These are phyloP conservation scores for Erythrophleum ivorense DNA, from an alignment of 331 rosid species.

Conservation along the genomic window DNA sequence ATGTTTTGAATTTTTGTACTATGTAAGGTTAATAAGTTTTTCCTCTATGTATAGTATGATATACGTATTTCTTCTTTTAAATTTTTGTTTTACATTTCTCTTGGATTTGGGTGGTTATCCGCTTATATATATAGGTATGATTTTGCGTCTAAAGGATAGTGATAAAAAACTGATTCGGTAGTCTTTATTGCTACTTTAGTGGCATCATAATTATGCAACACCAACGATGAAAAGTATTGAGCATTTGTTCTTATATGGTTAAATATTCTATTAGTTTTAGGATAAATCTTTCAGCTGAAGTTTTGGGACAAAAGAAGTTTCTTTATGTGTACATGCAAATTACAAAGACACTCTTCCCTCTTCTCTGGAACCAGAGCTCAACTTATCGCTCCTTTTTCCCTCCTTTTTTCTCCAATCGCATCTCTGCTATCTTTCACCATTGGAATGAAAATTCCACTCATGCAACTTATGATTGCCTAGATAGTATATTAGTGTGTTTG, in stretches of 20 bases:
- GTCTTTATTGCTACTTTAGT: not conserved
- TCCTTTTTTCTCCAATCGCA: not conserved
- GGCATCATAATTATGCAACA: not conserved
- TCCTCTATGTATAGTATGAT: slow-evolving; percentile 28
- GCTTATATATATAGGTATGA: not conserved
- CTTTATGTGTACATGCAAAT: not conserved
- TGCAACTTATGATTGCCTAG: not conserved
- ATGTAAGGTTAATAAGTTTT: slow-evolving; percentile 11
- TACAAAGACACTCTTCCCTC: not conserved
- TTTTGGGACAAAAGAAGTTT: not conserved
- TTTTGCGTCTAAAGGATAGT: not conserved
- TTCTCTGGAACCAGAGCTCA: not conserved
- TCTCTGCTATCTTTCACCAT: not conserved
- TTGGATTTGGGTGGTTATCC: slow-evolving; percentile 13
- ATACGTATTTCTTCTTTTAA: not conserved
- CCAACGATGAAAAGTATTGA: not conserved
- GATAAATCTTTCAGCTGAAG: not conserved
- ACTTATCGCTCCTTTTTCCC: not conserved
- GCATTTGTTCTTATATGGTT: not conserved
- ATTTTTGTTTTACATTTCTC: not conserved
- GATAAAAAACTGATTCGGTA: not conserved
- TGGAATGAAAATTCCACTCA: not conserved
- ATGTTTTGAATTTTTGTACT: not conserved
- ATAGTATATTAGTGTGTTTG: not conserved
- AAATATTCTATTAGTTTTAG: not conserved